Conservation (phyloP, 208 protist genomes). For the Naegleria lovaniensis region DNA sequence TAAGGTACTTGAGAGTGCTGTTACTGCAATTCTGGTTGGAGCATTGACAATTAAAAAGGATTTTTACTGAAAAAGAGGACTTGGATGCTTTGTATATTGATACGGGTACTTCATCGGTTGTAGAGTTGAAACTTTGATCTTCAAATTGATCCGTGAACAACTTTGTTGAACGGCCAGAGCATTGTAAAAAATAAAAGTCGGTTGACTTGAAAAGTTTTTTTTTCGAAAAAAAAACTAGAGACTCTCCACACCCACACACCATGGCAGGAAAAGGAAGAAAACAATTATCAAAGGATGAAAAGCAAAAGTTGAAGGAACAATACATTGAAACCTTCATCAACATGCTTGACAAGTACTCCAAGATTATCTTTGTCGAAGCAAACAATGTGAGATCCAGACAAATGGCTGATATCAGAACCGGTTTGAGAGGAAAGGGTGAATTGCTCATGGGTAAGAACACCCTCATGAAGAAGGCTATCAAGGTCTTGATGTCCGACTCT, state of each 20-base stretch:
- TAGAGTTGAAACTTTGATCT: too few species aligned
- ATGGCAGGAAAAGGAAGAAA: neutral
- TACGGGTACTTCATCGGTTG: too few species aligned
- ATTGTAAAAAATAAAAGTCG: too few species aligned
- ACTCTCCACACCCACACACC: neutral
- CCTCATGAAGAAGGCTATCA: slow-evolving; percentile 87
- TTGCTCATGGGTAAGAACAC: slow-evolving; percentile 99
- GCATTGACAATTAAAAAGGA: too few species aligned
- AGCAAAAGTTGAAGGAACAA: slow-evolving; percentile 40
- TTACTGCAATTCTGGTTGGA: too few species aligned
- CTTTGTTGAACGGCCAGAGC: too few species aligned
- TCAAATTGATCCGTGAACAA: too few species aligned
- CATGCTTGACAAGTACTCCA: slow-evolving; percentile 84
- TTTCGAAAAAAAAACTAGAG: neutral
- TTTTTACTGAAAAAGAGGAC: neutral
- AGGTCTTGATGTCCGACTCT: slow-evolving; percentile 55
- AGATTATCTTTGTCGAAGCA: slow-evolving; percentile 85
- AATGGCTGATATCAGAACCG: slow-evolving; percentile 85
- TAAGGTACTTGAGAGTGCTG: too few species aligned
- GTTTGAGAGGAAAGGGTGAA: slow-evolving; percentile 86
- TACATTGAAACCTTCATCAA: slow-evolving; percentile 83
- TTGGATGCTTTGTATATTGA: too few species aligned
- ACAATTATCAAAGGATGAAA: neutral
- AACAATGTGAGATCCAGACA: slow-evolving; percentile 97
- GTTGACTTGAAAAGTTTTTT: neutral